phyloP scores from a whole-genome alignment of 2,329 filamentous ascomycete species.

The Phaeosphaeriaceae sp. region DNA sequence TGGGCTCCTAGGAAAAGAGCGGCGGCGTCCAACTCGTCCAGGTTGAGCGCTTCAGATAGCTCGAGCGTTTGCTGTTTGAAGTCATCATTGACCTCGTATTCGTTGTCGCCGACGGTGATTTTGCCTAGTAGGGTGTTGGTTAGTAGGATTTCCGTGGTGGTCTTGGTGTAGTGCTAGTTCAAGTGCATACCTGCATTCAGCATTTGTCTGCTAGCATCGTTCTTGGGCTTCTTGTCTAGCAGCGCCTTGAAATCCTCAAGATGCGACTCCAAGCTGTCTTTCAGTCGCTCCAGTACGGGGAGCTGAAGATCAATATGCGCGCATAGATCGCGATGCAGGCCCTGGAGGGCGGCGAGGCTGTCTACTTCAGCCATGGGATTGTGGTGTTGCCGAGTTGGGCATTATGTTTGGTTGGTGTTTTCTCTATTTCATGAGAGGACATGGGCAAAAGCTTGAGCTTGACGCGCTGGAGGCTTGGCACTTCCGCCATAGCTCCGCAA shows the following conservation, averaged over 20 bases:
- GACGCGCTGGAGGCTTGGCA: conserved; percentile 10
- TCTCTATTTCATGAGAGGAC: conserved; percentile 23
- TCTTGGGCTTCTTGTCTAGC: conserved; percentile 77
- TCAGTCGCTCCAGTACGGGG: conserved; percentile 72
- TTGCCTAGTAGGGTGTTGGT: conserved; percentile 64
- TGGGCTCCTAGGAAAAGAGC: conserved; percentile 76
- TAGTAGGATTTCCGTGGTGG: not conserved
- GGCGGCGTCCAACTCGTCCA: conserved; percentile 88
- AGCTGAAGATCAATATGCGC: conserved; percentile 75
- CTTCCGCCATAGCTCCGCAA: conserved; percentile 27
- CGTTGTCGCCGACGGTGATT: conserved; percentile 71
- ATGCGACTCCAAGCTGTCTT: conserved; percentile 68
- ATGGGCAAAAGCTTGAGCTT: conserved; percentile 31
- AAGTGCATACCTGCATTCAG: conserved; percentile 51
- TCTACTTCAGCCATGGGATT: conserved; percentile 72
- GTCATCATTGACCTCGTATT: conserved; percentile 82
- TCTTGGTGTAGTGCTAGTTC: too few relatives aligned
- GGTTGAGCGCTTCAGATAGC: conserved; percentile 84
- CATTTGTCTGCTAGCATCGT: conserved; percentile 73
- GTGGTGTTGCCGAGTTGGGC: conserved; percentile 30
- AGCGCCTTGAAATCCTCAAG: conserved; percentile 72
- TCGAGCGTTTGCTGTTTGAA: conserved; percentile 84
- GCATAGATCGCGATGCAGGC: conserved; percentile 83
- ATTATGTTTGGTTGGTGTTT: conserved; percentile 37
- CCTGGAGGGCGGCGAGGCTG: conserved; percentile 77